Percentiles rank a stretch among this genome's conserved stretches.
Conservation (phyloP, 1,284 basidiomycete species). For the Xerocomus amazonicus region DNA sequence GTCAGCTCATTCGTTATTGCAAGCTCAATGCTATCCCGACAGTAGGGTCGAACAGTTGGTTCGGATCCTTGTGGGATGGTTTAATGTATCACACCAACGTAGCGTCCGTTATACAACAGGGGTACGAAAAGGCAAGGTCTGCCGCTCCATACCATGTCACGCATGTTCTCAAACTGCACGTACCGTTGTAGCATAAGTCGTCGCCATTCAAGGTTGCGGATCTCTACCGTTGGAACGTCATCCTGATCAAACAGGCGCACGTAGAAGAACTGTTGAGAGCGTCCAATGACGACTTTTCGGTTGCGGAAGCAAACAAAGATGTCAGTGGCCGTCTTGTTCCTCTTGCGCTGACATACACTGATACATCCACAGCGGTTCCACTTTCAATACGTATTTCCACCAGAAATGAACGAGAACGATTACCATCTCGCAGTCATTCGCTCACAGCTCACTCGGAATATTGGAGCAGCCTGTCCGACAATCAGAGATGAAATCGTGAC, state of each 20-base stretch:
- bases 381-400: conserved; percentile 19
- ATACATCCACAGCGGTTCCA: background rate
- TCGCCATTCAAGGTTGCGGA: conserved; percentile 41
- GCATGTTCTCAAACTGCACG: conserved; percentile 23
- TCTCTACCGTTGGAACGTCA: conserved; percentile 38
- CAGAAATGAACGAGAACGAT: conserved; percentile 13
- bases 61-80: conserved; percentile 19
- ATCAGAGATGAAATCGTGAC: conserved; percentile 34
- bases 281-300: conserved; percentile 38
- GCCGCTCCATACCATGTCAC: background rate
- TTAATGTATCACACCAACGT: conserved; percentile 5
- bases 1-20: background rate
- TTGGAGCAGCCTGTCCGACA: conserved; percentile 25
- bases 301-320: conserved; percentile 23
- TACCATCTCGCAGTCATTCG: conserved; percentile 30
- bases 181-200: conserved; percentile 32
- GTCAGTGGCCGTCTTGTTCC: conserved; percentile 13
- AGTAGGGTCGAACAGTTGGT: conserved; percentile 18
- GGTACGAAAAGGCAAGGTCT: conserved; percentile 19
- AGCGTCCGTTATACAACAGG: conserved; percentile 20
- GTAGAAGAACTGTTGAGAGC: conserved; percentile 42
- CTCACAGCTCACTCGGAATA: conserved; percentile 32
- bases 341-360: too few species aligned
- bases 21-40: conserved; percentile 18
- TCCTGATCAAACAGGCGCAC: conserved; percentile 34